Evolutionary conservation across 179 eudicot genomes (phyloP).

Genomic region (Spergularia azorica): DNA sequence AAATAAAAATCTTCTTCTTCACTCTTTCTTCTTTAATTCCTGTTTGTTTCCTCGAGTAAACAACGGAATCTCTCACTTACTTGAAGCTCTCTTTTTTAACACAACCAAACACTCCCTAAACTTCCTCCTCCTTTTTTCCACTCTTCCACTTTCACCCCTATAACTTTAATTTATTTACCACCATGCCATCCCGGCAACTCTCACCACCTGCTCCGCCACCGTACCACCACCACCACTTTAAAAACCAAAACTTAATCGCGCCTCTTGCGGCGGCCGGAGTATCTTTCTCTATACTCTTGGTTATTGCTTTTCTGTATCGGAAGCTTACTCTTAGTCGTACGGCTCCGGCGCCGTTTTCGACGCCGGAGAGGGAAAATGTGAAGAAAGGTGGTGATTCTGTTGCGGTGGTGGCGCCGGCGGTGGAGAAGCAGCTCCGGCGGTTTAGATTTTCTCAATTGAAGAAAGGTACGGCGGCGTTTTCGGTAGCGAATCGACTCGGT

Average conservation of each 20-base stretch:
- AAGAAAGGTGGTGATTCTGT: no score
- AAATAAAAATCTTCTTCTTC: background rate
- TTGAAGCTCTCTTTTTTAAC: background rate
- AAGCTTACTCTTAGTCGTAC: slow-evolving; percentile 59
- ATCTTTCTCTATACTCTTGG: slow-evolving; percentile 38
- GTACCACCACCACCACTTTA: slow-evolving; percentile 30
- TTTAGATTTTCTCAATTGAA: slow-evolving; percentile 59
- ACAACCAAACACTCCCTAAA: background rate
- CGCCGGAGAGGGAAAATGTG: slow-evolving; percentile 12
- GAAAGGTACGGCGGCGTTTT: slow-evolving; percentile 60
- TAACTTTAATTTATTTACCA: slow-evolving; percentile 17
- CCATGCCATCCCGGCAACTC: slow-evolving; percentile 48
- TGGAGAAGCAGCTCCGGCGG: slow-evolving; percentile 36
- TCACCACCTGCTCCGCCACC: slow-evolving; percentile 38
- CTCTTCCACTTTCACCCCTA: background rate
- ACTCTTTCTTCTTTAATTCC: background rate
- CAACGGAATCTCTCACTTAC: background rate
- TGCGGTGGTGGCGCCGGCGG: background rate
- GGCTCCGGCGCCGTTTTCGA: slow-evolving; percentile 45
- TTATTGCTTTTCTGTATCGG: slow-evolving; percentile 49
- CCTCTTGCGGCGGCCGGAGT: slow-evolving; percentile 41
- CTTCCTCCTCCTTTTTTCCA: background rate
- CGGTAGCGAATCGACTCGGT: slow-evolving; percentile 62
- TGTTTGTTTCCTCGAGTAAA: background rate
- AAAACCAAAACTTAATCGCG: background rate